Evolutionary conservation across 2,329 filamentous ascomycete genomes (phyloP).

Genomic region (Diaporthe ampelina): DNA sequence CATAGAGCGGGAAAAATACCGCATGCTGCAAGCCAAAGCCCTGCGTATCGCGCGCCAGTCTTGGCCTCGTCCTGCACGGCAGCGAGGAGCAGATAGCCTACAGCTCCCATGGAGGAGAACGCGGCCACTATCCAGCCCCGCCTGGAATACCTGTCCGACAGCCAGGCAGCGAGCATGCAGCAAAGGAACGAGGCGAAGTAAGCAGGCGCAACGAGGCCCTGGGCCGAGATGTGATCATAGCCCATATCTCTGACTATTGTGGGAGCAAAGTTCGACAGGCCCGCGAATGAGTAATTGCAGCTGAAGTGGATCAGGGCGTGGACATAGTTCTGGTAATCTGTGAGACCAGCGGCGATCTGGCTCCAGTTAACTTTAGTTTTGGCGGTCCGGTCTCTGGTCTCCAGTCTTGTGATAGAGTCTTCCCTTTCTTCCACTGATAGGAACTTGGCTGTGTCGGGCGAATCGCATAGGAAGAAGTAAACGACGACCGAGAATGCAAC

Average conservation of each 20-base stretch:
- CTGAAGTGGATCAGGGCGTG: slow-evolving; percentile 4
- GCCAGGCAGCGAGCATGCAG: slow-evolving; percentile 48
- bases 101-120: slow-evolving; percentile 46
- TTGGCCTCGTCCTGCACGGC: slow-evolving; percentile 46
- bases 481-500: not conserved
- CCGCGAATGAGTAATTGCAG: slow-evolving; percentile 8
- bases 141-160: slow-evolving; percentile 53
- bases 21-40: slow-evolving; percentile 53
- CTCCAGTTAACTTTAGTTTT: not conserved
- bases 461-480: not conserved
- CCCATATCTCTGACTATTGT: not conserved
- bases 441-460: slow-evolving; percentile 10
- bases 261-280: not conserved
- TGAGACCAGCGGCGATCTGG: not conserved
- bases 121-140: slow-evolving; percentile 52
- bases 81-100: slow-evolving; percentile 53
- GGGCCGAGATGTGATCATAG: not conserved
- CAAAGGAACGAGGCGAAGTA: slow-evolving; percentile 56
- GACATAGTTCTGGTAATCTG: not conserved
- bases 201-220: slow-evolving; percentile 46
- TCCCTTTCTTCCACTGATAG: not conserved
- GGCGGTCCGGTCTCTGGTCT: slow-evolving; percentile 4
- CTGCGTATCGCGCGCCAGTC: slow-evolving; percentile 52
- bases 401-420: not conserved
- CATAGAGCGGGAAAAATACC: slow-evolving; percentile 51